A percentile compares a stretch with the other conserved stretches of the same genome.
Evolutionary conservation across 805 yeast species (phyloP).

Genomic region (Teunomyces cretensis): DNA sequence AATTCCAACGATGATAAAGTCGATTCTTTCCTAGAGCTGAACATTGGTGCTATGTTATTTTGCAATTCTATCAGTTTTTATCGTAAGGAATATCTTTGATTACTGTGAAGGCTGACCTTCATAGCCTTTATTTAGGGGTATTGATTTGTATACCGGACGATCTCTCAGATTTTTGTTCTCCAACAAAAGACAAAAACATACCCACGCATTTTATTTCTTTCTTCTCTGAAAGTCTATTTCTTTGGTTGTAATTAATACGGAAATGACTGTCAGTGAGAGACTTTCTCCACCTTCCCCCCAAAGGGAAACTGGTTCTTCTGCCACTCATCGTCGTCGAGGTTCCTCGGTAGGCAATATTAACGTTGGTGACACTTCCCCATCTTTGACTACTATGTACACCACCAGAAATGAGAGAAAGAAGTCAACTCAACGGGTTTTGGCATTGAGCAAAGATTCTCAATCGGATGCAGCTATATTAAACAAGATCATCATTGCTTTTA

Average conservation of each 20-base stretch:
- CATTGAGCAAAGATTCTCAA: conserved; percentile 25
- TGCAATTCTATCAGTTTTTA: not conserved
- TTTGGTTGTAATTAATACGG: not conserved
- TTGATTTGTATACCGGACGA: not conserved
- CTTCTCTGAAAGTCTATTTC: not conserved
- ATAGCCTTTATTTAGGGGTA: not conserved
- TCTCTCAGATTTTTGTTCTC: not conserved
- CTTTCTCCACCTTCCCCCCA: conserved; percentile 7
- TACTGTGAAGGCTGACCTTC: not conserved
- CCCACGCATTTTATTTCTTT: not conserved
- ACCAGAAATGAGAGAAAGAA: conserved; percentile 39
- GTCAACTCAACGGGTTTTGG: conserved; percentile 31
- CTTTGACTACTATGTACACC: conserved; percentile 65
- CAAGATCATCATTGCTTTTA: conserved; percentile 57
- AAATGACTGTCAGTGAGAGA: conserved; percentile 2
- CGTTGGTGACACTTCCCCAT: conserved; percentile 73
- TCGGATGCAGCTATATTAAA: conserved; percentile 52
- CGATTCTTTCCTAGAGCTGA: not conserved
- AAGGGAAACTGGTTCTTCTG: conserved; percentile 2
- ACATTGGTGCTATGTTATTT: not conserved
- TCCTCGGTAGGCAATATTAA: conserved; percentile 76
- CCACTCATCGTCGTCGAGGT: conserved; percentile 41
- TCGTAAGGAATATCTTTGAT: not conserved
- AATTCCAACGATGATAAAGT: not conserved
- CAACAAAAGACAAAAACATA: not conserved